Base-by-base conservation (phyloP, 225 moss, liverwort and hornwort species). In the Sphagnum contortum region DNA sequence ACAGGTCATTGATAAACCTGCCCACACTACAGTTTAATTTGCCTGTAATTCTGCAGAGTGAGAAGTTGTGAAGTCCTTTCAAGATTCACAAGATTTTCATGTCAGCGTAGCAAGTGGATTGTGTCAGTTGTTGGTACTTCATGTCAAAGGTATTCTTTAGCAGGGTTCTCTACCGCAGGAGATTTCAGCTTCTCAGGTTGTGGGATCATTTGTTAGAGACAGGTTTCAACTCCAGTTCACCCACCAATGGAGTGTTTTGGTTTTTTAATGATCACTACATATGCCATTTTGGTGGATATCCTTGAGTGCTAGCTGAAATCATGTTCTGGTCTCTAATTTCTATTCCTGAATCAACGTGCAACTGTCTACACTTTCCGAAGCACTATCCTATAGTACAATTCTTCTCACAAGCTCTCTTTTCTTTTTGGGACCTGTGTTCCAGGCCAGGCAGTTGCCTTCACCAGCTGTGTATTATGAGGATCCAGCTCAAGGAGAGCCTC, bases 381-480 rank as follows among this genome's bases (percentile, higher is more conserved):
- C 55, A 47, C 54, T 60, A 44, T 44, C 50, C 48, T 64, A 57
- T 50, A 9, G 44, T 14, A 12, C 44, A 5, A 65, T n/a, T 47
- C 12, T 47, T 50, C n/a, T n/a, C 45, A 6, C 4, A 59, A 9
- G 61, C 10, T 13, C 62, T 45, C 61, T 50, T 8, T 6, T 57
- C 44, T 44, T 60, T 54, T 64, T 57, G 72, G 44, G 49, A 8
- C 55, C 49, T 56, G 50, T 62, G 70, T 50, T 80, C 76, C 89
- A 95, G 95, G 73, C 75, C 64, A 91, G 77, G 73, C 81, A 89
- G 66, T 67, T 74, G 65, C 29, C 61, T 63, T 64, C 68, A 47
- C 77, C 79, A 52, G 79, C 84, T 49, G 63, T 66, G 29, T 74
- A 78, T 73, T 81, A 87, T 69, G 87, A 92, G 51, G 86, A 89